These are phyloP conservation scores for Solanum megistacrolobum DNA, from an alignment of 257 asterid genomes.

Conservation along the genomic window DNA sequence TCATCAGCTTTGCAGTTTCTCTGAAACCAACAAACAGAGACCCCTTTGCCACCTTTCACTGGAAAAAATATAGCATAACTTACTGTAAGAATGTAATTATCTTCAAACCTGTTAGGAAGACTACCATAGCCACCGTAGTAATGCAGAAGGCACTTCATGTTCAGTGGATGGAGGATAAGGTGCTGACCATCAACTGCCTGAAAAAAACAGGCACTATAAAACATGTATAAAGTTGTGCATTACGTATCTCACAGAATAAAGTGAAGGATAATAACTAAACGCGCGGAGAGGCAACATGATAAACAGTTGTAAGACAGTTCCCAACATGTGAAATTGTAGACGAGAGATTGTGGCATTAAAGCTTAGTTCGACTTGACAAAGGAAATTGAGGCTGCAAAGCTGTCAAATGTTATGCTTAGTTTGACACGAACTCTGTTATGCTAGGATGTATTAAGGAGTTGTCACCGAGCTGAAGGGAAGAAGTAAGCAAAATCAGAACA, in stretches of 20 bases:
- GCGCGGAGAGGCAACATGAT: not conserved
- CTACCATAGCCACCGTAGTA: slow-evolving; percentile 65
- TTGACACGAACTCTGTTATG: not conserved
- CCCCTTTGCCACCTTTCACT: not conserved
- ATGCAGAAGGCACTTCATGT: slow-evolving; percentile 88
- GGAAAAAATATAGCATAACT: not conserved
- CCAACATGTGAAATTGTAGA: not conserved
- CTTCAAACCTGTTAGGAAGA: slow-evolving; percentile 72
- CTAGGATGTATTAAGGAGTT: not conserved
- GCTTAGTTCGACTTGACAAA: not conserved
- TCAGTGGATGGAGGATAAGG: slow-evolving; percentile 73
- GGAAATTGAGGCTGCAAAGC: not conserved
- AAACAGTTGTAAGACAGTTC: not conserved
- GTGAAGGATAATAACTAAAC: not conserved
- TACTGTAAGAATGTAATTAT: not conserved
- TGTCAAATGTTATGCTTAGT: not conserved
- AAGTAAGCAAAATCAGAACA: not conserved
- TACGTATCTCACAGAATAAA: not conserved
- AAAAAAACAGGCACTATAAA: not conserved
- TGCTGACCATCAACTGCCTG: slow-evolving; percentile 94
- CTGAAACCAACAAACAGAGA: not conserved
- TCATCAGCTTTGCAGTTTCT: not conserved
- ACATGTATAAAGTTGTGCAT: not conserved
- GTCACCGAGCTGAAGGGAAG: not conserved
- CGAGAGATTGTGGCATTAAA: not conserved